phyloP scores from a whole-genome alignment of 306 rosid species.

The Dalbergia cultrata region DNA sequence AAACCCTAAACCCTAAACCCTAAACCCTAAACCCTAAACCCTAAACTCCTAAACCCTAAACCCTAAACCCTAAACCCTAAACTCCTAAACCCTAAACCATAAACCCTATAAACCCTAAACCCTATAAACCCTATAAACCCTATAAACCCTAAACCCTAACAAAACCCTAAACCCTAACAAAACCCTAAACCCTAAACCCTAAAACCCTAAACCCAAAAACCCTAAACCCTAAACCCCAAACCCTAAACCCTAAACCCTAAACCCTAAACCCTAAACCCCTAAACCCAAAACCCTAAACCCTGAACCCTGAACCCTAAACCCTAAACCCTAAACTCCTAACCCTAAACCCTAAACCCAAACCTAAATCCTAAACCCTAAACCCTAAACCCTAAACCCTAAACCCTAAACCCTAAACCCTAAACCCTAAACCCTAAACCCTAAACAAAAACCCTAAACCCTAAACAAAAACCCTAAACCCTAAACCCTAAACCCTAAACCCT shows the following conservation, averaged over 20 bases:
- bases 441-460: too few species aligned
- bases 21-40: slow-evolving; percentile 33
- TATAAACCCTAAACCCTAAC: slow-evolving; percentile 11
- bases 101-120: slow-evolving; percentile 30
- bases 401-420: too few species aligned
- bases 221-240: slow-evolving; percentile 27
- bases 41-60: slow-evolving; percentile 39
- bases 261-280: slow-evolving; percentile 6
- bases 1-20: slow-evolving; percentile 39
- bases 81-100: slow-evolving; percentile 33
- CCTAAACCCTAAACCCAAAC: slow-evolving; percentile 29
- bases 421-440: too few species aligned
- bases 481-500: too few species aligned
- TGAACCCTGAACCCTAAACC: slow-evolving; percentile 21
- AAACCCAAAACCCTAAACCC: slow-evolving; percentile 12
- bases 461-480: too few species aligned
- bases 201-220: slow-evolving; percentile 30
- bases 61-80: slow-evolving; percentile 26
- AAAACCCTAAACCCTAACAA: too few species aligned
- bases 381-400: too few species aligned
- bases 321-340: slow-evolving; percentile 34
- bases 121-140: slow-evolving; percentile 16
- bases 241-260: neutral
- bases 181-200: slow-evolving; percentile 18
- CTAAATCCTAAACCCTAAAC: neutral